Base-by-base conservation (phyloP, 116 monocot genomes). In the Phalaenopsis hybrid region DNA sequence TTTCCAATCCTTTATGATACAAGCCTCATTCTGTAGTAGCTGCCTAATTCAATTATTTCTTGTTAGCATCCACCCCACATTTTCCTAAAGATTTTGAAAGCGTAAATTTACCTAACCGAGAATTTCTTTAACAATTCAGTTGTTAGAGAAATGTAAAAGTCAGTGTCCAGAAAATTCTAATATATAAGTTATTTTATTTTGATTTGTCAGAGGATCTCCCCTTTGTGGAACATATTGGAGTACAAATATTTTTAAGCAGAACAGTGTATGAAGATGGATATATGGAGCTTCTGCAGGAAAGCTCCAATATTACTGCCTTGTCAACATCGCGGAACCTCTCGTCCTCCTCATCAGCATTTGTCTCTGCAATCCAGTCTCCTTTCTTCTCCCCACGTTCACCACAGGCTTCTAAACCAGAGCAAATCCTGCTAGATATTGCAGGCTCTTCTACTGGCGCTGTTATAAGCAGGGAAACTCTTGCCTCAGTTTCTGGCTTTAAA, bases 271-370 rank as follows among this genome's bases (percentile, higher is more conserved):
- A 94, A 94, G 86, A 94, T 93, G 97, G 94, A 89, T 90, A 86
- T 78, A 97, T 97, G 97, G 94, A 97, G 94, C 90, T 92, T 93
- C 88, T 84, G 84, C 85, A 93, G 82, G 91, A 94, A 91, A 94
- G 92, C 92, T 94, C 92, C 87, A 92, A 90, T 76, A 67, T 76
- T 76, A 88, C 79, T 84, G 86, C 82, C 2, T 85, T 91, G 55
- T 79, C 88, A 75, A 81, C 86, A 75, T 86, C 90, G 55, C 84
- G 88, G 78, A 92, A 87, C 78, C 86, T 90, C 37, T 97, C 96
- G 18, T 96, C 94, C 52, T 94, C 94, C 79, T 97, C 97, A 33
- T 97, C 97, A 16, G 92, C 97, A 57, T 97, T 97, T 44, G 88
- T 97, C 75, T 97, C 97, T 21, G 97, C 97, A 80, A 89, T 82